Conservation (phyloP, 768 basidiomycete species). For the Leccinum truebloodii region DNA sequence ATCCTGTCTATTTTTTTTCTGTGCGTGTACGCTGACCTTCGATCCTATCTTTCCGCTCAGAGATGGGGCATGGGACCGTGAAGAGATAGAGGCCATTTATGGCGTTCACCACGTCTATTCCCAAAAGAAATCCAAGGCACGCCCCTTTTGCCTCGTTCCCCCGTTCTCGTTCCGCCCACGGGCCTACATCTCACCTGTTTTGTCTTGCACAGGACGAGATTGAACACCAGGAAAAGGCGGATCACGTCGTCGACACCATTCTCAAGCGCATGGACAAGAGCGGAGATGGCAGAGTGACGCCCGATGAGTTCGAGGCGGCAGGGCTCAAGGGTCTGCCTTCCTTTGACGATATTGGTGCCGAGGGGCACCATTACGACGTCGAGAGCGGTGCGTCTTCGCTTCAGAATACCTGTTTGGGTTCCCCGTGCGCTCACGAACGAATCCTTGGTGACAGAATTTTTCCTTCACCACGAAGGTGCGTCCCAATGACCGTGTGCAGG, state of each 20-base stretch:
- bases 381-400: conserved; percentile 67
- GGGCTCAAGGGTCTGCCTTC: conserved; percentile 79
- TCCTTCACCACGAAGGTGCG: conserved; percentile 95
- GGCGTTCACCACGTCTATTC: conserved; percentile 93
- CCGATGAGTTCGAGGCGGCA: conserved; percentile 69
- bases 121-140: conserved; percentile 74
- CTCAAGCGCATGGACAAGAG: conserved; percentile 72
- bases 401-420: neutral
- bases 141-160: neutral
- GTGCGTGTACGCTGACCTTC: neutral
- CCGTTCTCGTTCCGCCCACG: neutral
- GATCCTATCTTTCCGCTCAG: conserved; percentile 35
- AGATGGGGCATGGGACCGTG: conserved; percentile 79
- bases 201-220: conserved; percentile 56
- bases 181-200: neutral
- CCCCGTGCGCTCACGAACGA: neutral
- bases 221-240: conserved; percentile 81
- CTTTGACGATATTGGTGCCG: conserved; percentile 81
- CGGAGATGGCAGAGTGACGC: conserved; percentile 65
- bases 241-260: conserved; percentile 71
- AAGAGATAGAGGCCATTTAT: conserved; percentile 94
- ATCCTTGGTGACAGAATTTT: conserved; percentile 64
- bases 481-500: neutral
- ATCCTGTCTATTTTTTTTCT: neutral
- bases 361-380: conserved; percentile 92